phyloP scores from a whole-genome alignment of 2,329 filamentous ascomycete genomes.

The Pseudogymnoascus sp. region DNA sequence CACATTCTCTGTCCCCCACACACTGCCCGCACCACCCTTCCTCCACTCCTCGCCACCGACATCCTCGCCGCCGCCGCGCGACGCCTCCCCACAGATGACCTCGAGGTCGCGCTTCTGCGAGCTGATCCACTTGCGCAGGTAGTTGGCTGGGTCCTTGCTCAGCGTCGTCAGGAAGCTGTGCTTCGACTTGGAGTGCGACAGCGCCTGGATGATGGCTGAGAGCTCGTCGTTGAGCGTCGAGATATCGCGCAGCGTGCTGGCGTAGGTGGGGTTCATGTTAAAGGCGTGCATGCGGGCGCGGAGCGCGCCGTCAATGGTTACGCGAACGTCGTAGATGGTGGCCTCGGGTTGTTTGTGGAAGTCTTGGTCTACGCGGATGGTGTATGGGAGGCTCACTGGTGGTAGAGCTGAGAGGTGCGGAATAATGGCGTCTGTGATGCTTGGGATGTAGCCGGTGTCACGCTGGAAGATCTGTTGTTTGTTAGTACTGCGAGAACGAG shows the following conservation, averaged over 20 bases:
- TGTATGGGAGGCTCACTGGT: constrained; percentile 80
- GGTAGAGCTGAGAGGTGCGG: constrained; percentile 72
- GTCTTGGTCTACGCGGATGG: constrained; percentile 81
- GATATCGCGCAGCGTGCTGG: constrained; percentile 68
- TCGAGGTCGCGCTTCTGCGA: constrained; percentile 88
- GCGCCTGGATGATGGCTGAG: constrained; percentile 72
- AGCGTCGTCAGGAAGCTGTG: constrained; percentile 79
- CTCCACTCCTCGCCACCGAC: constrained; percentile 62
- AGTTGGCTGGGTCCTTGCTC: constrained; percentile 72
- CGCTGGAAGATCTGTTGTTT: constrained; percentile 58
- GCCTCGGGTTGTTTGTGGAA: constrained; percentile 69
- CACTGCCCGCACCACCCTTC: constrained; percentile 51
- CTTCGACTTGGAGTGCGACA: constrained; percentile 80
- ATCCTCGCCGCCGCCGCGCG: constrained; percentile 51
- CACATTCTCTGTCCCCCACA: constrained; percentile 56
- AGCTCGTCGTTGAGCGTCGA: constrained; percentile 75
- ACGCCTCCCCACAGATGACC: constrained; percentile 75
- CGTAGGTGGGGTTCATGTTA: constrained; percentile 62
- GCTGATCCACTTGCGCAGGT: constrained; percentile 80
- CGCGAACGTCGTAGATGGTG: constrained; percentile 84
- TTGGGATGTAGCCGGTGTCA: constrained; percentile 77
- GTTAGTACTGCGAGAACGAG: constrained; percentile 9
- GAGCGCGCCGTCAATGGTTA: constrained; percentile 77
- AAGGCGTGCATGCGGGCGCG: constrained; percentile 58
- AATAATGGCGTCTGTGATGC: constrained; percentile 72